Percentiles rank a stretch among this genome's conserved stretches.
These are phyloP conservation scores for Cutaneotrichosporon spelunceum DNA, from an alignment of 1,284 basidiomycete species.

Conservation along the genomic window DNA sequence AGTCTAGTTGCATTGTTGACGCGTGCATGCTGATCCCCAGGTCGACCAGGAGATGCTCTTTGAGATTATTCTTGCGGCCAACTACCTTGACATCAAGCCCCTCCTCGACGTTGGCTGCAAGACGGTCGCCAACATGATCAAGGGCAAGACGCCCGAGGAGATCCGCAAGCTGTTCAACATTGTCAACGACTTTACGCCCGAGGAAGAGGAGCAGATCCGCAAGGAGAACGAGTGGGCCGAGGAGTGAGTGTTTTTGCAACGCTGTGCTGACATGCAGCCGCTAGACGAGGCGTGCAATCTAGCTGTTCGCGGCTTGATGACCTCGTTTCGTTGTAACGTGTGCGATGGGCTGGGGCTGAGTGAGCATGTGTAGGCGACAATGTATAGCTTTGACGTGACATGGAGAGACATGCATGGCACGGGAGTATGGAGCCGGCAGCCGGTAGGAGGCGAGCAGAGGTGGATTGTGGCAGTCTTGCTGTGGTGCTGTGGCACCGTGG, in stretches of 20 bases:
- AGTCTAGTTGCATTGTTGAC: slow-evolving; percentile 9
- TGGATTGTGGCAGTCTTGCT: no score
- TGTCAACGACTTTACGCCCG: slow-evolving; percentile 96
- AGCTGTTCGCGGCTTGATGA: neutral
- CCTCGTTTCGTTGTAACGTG: slow-evolving; percentile 3
- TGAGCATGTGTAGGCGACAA: neutral
- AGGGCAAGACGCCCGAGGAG: slow-evolving; percentile 86
- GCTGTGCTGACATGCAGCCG: neutral
- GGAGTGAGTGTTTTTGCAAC: slow-evolving; percentile 42
- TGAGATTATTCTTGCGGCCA: slow-evolving; percentile 98
- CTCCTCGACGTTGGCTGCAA: slow-evolving; percentile 98
- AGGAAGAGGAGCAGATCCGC: slow-evolving; percentile 99
- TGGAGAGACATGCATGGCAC: no score
- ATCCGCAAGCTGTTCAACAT: slow-evolving; percentile 90
- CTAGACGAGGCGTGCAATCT: slow-evolving; percentile 4
- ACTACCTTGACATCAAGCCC: slow-evolving; percentile 99
- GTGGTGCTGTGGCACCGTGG: no score
- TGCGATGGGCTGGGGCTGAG: neutral
- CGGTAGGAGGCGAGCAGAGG: neutral
- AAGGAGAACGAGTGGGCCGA: slow-evolving; percentile 85
- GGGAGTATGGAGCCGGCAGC: no score
- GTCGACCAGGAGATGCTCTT: slow-evolving; percentile 85
- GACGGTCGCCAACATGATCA: slow-evolving; percentile 98
- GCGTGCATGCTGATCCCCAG: slow-evolving; percentile 29
- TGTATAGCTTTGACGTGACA: neutral